phyloP scores from a whole-genome alignment of 1,139 yeast genomes.

The Yamadazyma diospyri region DNA sequence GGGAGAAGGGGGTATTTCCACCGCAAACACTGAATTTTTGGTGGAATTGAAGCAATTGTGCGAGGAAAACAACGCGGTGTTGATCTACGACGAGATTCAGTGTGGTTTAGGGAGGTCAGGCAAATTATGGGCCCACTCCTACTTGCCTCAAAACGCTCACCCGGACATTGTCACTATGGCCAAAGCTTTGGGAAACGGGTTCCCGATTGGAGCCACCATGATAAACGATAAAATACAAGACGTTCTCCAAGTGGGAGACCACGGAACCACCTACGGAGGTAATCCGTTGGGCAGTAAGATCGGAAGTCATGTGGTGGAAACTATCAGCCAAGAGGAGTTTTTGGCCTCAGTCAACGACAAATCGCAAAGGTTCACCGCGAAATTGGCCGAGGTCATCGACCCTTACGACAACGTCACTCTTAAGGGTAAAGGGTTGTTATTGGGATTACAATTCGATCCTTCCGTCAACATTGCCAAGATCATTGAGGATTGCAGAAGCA shows the following conservation, averaged over 20 bases:
- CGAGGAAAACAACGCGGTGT: slow-evolving; percentile 62
- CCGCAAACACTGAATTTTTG: slow-evolving; percentile 62
- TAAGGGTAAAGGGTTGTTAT: slow-evolving; percentile 84
- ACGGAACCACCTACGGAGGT: slow-evolving; percentile 97
- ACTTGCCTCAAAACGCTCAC: slow-evolving; percentile 70
- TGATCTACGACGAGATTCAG: slow-evolving; percentile 94
- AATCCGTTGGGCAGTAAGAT: slow-evolving; percentile 88
- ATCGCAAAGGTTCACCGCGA: slow-evolving; percentile 50
- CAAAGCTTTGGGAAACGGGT: slow-evolving; percentile 96
- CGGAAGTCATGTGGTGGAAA: slow-evolving; percentile 70
- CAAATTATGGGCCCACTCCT: slow-evolving; percentile 85
- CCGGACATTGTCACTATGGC: slow-evolving; percentile 95
- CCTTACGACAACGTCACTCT: slow-evolving; percentile 58
- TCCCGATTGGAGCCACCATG: slow-evolving; percentile 93
- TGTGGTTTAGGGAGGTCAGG: slow-evolving; percentile 96
- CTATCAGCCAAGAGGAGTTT: slow-evolving; percentile 59
- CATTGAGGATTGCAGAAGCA: slow-evolving; percentile 65
- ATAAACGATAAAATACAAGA: slow-evolving; percentile 75
- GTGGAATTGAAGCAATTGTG: slow-evolving; percentile 65
- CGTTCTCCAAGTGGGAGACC: slow-evolving; percentile 82
- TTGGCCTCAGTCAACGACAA: slow-evolving; percentile 56
- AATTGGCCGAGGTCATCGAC: slow-evolving; percentile 49
- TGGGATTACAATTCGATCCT: slow-evolving; percentile 71
- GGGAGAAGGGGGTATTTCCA: slow-evolving; percentile 94
- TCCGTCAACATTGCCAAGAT: slow-evolving; percentile 61